Evolutionary conservation across 2,329 filamentous ascomycete species (phyloP).

Genomic region (Fonsecaea erecta): DNA sequence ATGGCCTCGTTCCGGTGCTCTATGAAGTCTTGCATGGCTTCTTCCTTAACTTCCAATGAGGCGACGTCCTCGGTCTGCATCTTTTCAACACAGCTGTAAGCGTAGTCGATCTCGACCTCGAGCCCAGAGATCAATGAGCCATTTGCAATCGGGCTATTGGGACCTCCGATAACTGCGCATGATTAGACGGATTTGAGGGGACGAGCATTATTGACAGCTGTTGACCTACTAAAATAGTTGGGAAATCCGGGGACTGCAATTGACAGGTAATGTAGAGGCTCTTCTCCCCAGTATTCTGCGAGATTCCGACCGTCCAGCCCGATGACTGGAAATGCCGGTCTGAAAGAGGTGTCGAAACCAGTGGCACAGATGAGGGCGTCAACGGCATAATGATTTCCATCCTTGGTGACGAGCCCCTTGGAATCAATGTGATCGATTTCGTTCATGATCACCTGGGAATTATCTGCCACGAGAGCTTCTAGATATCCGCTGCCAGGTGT

Average conservation of each 20-base stretch:
- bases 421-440: conserved; percentile 40
- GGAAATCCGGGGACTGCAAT: conserved; percentile 54
- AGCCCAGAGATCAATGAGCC: conserved; percentile 39
- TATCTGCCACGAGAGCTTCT: conserved; percentile 28
- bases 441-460: conserved; percentile 29
- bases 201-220: too few relatives aligned
- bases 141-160: conserved; percentile 39
- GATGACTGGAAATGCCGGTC: conserved; percentile 42
- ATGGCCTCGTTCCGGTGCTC: conserved; percentile 51
- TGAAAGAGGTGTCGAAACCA: conserved; percentile 40
- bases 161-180: conserved; percentile 38
- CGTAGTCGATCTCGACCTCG: conserved; percentile 39
- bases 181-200: background rate
- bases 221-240: conserved; percentile 39
- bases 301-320: conserved; percentile 37
- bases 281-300: conserved; percentile 35
- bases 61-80: conserved; percentile 50
- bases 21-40: conserved; percentile 41
- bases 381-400: conserved; percentile 40
- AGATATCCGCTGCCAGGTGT: conserved; percentile 48
- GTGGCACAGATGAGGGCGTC: conserved; percentile 46
- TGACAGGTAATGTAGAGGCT: conserved; percentile 51
- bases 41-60: conserved; percentile 42
- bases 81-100: conserved; percentile 40
- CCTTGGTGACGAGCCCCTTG: conserved; percentile 38